phyloP scores from a whole-genome alignment of 2,329 filamentous ascomycete genomes.

The Orbilia brochopaga region DNA sequence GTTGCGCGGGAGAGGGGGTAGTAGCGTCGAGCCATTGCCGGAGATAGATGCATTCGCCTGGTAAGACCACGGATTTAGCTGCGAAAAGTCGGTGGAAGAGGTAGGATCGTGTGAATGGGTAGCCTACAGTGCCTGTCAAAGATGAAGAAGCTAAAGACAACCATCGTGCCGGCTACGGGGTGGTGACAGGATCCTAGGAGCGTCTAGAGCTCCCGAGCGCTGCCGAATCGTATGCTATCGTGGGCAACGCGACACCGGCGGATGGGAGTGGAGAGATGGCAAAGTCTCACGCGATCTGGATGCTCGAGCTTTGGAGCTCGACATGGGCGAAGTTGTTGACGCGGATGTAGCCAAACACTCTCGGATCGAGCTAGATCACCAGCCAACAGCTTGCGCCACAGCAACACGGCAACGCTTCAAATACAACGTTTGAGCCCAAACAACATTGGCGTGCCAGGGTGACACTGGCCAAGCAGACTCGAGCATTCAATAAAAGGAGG shows the following conservation, averaged over 20 bases:
- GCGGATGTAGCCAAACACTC: neutral
- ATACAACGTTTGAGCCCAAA: neutral
- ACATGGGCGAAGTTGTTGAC: neutral
- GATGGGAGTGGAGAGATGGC: neutral
- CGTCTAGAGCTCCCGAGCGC: neutral
- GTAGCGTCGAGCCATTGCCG: constrained; percentile 71
- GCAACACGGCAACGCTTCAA: neutral
- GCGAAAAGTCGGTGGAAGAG: neutral
- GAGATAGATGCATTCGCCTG: constrained; percentile 97
- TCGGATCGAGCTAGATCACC: neutral
- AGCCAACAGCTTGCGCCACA: neutral
- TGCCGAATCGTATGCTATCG: neutral
- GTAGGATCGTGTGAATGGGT: neutral
- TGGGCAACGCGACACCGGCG: neutral
- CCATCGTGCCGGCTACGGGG: constrained; percentile 67
- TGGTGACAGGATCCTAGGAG: neutral
- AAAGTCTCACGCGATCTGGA: neutral
- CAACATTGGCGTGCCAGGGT: neutral
- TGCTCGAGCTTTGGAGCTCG: neutral
- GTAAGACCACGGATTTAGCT: constrained; percentile 5
- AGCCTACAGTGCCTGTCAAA: constrained; percentile 93
- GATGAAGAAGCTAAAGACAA: constrained; percentile 97
- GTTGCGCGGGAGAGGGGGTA: constrained; percentile 58
- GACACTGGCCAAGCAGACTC: too few relatives aligned
- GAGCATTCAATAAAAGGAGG: too few relatives aligned